A percentile compares a stretch with the other conserved stretches of the same genome.
Conservation (phyloP, 352 stramenopile species). For the Globisporangium heterothallicum region DNA sequence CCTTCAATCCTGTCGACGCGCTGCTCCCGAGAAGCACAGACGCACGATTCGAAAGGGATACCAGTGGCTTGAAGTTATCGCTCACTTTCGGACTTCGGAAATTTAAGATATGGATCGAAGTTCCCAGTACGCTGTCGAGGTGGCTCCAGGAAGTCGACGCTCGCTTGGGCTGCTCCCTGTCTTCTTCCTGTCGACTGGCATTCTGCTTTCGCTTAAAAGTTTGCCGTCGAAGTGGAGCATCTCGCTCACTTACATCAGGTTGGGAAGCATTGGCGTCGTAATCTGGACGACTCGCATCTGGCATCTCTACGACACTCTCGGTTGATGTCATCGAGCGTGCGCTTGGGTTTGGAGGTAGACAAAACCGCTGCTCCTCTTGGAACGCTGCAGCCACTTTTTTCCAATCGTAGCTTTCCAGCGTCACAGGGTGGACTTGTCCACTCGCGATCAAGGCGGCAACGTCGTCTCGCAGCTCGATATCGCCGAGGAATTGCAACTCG, state of each 20-base stretch:
- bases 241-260: neutral
- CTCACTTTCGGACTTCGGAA: conserved; percentile 78
- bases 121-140: conserved; percentile 59
- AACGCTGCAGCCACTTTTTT: conserved; percentile 31
- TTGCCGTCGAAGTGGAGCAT: neutral
- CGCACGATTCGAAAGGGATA: conserved; percentile 14
- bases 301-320: conserved; percentile 21
- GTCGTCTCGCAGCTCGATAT: conserved; percentile 55
- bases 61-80: conserved; percentile 63
- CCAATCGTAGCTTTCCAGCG: conserved; percentile 73
- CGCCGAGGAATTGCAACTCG: conserved; percentile 56
- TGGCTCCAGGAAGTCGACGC: conserved; percentile 54
- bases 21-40: conserved; percentile 1
- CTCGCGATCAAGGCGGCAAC: conserved; percentile 49
- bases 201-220: neutral
- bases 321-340: conserved; percentile 51
- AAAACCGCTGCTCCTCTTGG: conserved; percentile 12
- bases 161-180: conserved; percentile 30
- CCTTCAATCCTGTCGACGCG: conserved; percentile 29
- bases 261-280: conserved; percentile 9
- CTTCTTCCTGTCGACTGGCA: neutral
- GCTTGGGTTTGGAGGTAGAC: conserved; percentile 11
- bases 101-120: conserved; percentile 67
- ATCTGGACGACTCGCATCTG: conserved; percentile 4
- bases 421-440: conserved; percentile 56